These are phyloP conservation scores for Fomitopsis serialis DNA, from an alignment of 768 basidiomycete genomes.

Conservation along the genomic window DNA sequence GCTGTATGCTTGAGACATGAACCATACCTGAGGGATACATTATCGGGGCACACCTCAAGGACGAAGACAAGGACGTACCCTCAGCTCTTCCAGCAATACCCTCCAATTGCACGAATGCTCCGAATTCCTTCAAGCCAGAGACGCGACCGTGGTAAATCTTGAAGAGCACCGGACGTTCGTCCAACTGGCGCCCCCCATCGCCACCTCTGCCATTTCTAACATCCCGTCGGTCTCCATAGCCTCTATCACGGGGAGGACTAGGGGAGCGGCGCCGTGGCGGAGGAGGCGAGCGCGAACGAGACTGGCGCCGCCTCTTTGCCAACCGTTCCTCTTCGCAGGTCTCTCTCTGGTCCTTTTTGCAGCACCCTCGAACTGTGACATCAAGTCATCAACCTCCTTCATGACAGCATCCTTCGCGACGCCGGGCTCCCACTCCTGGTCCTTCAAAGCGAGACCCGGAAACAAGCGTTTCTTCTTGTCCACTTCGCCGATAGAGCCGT, in stretches of 20 bases:
- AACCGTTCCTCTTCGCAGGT: constrained; percentile 33
- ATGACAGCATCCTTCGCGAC: constrained; percentile 75
- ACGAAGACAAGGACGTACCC: constrained; percentile 48
- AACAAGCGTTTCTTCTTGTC: constrained; percentile 86
- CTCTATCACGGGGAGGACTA: constrained; percentile 57
- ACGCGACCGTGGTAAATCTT: constrained; percentile 93
- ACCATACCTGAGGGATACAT: constrained; percentile 70
- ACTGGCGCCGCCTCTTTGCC: constrained; percentile 57
- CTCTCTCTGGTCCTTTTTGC: constrained; percentile 54
- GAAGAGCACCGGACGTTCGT: constrained; percentile 84
- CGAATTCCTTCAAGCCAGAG: constrained; percentile 87
- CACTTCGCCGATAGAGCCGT: constrained; percentile 44
- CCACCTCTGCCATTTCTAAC: constrained; percentile 35
- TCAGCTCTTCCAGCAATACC: constrained; percentile 82
- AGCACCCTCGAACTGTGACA: constrained; percentile 65
- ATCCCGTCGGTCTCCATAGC: constrained; percentile 36
- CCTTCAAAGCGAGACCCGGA: constrained; percentile 81
- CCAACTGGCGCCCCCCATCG: constrained; percentile 39
- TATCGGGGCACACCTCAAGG: background rate
- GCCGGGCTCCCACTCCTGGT: constrained; percentile 63
- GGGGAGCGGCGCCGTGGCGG: constrained; percentile 44
- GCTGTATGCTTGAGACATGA: constrained; percentile 90
- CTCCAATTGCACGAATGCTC: constrained; percentile 88
- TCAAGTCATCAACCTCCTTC: constrained; percentile 86
- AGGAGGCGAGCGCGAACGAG: constrained; percentile 38